A percentile compares a stretch with the other conserved stretches of the same genome.
These are phyloP conservation scores for Saksenaea vasiformis DNA, from an alignment of 371 early-diverging fungal species.

Conservation along the genomic window DNA sequence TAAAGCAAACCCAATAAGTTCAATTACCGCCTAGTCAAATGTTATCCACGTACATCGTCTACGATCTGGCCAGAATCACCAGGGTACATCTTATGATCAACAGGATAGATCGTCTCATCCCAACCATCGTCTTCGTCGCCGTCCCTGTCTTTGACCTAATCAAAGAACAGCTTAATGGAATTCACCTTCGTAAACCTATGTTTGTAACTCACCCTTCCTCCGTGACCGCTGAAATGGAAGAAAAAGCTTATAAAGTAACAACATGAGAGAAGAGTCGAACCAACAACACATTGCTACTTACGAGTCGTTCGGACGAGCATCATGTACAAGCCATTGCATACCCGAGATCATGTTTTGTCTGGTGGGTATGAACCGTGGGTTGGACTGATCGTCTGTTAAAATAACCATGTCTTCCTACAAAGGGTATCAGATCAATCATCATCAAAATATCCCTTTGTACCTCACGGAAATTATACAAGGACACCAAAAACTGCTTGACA, in stretches of 20 bases:
- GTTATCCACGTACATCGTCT: conserved; percentile 68
- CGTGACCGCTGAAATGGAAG: conserved; percentile 93
- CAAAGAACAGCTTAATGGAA: not conserved
- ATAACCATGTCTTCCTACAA: conserved; percentile 70
- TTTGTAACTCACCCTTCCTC: conserved; percentile 65
- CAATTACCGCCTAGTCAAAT: not conserved
- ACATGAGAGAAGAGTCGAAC: not conserved
- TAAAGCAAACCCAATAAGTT: conserved; percentile 2
- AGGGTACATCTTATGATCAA: conserved; percentile 70
- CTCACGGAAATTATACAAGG: conserved; percentile 66
- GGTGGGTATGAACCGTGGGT: conserved; percentile 74
- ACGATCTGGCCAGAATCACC: conserved; percentile 73
- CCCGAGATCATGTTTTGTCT: conserved; percentile 81
- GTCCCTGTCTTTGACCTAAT: conserved; percentile 52
- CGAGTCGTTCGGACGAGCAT: conserved; percentile 81
- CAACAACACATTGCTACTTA: conserved; percentile 35
- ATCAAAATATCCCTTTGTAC: conserved; percentile 1
- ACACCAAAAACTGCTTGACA: conserved; percentile 73
- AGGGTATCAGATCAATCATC: not conserved
- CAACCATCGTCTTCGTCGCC: conserved; percentile 91
- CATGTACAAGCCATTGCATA: conserved; percentile 90
- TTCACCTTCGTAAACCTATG: not conserved
- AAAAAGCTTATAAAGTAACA: conserved; percentile 54
- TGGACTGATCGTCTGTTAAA: conserved; percentile 85
- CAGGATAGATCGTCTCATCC: conserved; percentile 67